Evolutionary conservation across 345 rosid species (phyloP).

Genomic region (Melaleuca quinquenervia): DNA sequence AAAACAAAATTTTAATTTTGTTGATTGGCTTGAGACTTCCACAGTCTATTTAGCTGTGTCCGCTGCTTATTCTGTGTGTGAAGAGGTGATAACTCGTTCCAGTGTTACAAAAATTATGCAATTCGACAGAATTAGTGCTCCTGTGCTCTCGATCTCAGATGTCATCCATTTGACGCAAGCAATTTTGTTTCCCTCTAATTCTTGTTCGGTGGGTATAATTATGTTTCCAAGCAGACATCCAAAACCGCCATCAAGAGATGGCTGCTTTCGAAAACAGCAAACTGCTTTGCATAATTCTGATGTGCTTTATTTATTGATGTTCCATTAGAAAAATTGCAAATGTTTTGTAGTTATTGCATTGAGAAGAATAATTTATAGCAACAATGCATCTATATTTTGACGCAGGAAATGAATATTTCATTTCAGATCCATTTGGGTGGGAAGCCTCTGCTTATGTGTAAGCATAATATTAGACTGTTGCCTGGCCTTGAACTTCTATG

Average conservation of each 20-base stretch:
- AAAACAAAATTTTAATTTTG: not conserved
- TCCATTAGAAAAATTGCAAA: slow-evolving; percentile 22
- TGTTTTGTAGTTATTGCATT: slow-evolving; percentile 10
- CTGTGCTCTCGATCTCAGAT: not conserved
- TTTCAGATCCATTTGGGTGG: slow-evolving; percentile 44
- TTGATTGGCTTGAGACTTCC: not conserved
- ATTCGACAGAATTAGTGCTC: not conserved
- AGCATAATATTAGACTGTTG: slow-evolving; percentile 22
- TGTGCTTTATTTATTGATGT: slow-evolving; percentile 1
- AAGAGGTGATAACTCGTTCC: not conserved
- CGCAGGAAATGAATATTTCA: slow-evolving; percentile 42
- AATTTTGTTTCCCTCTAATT: not conserved
- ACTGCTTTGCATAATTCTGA: not conserved
- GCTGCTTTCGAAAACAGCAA: not conserved
- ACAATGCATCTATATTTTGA: slow-evolving; percentile 53
- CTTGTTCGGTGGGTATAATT: not conserved
- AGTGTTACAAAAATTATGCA: not conserved
- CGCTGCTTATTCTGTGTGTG: not conserved
- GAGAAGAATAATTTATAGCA: not conserved
- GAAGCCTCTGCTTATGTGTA: slow-evolving; percentile 45
- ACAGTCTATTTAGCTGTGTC: not conserved
- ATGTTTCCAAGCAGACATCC: not conserved
- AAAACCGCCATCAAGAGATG: not conserved
- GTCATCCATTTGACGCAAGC: not conserved
- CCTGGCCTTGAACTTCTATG: slow-evolving; percentile 2